Base-by-base conservation (phyloP, 2,329 filamentous ascomycete species). In the Fusarium papillatum region DNA sequence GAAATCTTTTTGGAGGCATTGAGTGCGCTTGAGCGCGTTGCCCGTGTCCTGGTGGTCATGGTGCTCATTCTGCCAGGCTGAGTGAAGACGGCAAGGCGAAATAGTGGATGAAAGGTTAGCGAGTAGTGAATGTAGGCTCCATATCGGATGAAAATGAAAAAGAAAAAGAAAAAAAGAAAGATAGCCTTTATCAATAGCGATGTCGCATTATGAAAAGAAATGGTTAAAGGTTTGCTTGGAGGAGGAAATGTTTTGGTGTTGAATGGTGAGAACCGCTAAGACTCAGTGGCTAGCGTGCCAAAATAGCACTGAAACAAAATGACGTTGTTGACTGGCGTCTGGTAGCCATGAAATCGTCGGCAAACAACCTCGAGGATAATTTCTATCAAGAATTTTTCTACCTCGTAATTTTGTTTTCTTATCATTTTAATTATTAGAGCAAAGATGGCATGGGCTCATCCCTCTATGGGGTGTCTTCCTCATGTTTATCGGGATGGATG, bases 1-100 rank as follows among this genome's bases (percentile, higher is more conserved):
- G 73, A 68, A 17, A 79, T 71, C 60, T 72, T 79, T 16, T 55
- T 72, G 8, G 77, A 78, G 13, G 78, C 76, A 26, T 62, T 69
- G 19, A 60, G 24, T 38, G 78, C 78, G 59, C 76, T 79, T 8
- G 71, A 72, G 41, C 78, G 77, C 66, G 78, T 72, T 36, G 66
- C 64, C 36, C 78, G 76, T 41, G 71, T 39, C 55, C 70, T 65
- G 39, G 63, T 65, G 39, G 63, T 59, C 53, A 62, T 55, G 38
- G 67, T 66, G 41, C 65, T 63, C 41, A 74, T 72, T 48, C 50
- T 76, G 57, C 59, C 29, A 39, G 64, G 64, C 17, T 38, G 14
- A 17, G 43, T 31, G 24, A 29, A 16, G 26, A 5, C 19, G 14
- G 11, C 2, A 19, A n/a, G 19, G 4, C 19, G 48, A 19, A 10